Conservation (phyloP, 1,284 basidiomycete species). For the Leucoagaricus sp. region DNA sequence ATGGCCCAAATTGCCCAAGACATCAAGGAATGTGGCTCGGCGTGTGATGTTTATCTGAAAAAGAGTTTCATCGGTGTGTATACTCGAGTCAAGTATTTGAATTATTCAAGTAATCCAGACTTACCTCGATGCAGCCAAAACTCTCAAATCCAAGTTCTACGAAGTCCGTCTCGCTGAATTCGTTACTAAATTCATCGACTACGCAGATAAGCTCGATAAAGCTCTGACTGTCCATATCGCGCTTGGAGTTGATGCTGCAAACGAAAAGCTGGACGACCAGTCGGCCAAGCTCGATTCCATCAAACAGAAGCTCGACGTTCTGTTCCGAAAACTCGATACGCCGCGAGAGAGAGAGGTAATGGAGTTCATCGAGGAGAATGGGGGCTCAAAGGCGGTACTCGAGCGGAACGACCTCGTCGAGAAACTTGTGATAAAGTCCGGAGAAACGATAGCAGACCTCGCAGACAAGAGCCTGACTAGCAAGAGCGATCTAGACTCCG, state of each 20-base stretch:
- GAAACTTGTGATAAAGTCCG: slow-evolving; percentile 25
- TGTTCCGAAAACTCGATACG: slow-evolving; percentile 29
- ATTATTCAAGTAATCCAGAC: neutral
- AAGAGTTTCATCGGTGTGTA: slow-evolving; percentile 33
- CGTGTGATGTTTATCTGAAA: slow-evolving; percentile 16
- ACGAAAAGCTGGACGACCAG: slow-evolving; percentile 30
- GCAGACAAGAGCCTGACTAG: neutral
- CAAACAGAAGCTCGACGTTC: slow-evolving; percentile 29
- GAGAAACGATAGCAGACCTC: slow-evolving; percentile 19
- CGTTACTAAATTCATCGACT: slow-evolving; percentile 31
- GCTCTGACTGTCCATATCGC: slow-evolving; percentile 36
- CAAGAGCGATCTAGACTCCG: slow-evolving; percentile 7
- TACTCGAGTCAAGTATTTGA: neutral
- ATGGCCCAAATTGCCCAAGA: slow-evolving; percentile 16
- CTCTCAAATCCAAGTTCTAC: slow-evolving; percentile 39
- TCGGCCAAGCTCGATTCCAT: slow-evolving; percentile 25
- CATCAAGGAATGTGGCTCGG: slow-evolving; percentile 19
- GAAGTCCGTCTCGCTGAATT: slow-evolving; percentile 35
- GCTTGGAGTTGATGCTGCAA: slow-evolving; percentile 32
- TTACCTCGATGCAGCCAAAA: slow-evolving; percentile 28
- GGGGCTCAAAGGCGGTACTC: slow-evolving; percentile 27
- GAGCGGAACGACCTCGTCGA: slow-evolving; percentile 22
- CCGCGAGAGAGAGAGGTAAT: slow-evolving; percentile 31
- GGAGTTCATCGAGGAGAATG: slow-evolving; percentile 28
- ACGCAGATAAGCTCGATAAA: slow-evolving; percentile 33